Evolutionary conservation across 371 early-diverging fungal genomes (phyloP).

Genomic region (Entomophthora muscae): DNA sequence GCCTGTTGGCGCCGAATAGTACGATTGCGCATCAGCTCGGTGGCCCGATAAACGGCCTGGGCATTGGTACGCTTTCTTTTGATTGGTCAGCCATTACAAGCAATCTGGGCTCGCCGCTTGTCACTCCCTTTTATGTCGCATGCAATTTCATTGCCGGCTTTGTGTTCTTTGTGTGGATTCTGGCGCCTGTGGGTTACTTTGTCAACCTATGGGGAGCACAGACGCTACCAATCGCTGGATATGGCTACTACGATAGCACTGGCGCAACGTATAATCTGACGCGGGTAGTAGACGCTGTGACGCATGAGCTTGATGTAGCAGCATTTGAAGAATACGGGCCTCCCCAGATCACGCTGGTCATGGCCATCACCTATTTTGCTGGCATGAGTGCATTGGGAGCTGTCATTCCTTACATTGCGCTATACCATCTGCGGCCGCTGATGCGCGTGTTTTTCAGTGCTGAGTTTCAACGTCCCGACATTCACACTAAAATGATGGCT

Average conservation of each 20-base stretch:
- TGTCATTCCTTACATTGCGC: slow-evolving; percentile 26
- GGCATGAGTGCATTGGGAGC: slow-evolving; percentile 30
- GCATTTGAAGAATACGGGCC: slow-evolving; percentile 16
- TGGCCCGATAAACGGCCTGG: slow-evolving; percentile 39
- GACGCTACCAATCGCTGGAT: slow-evolving; percentile 12
- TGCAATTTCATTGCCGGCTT: slow-evolving; percentile 49
- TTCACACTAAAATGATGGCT: slow-evolving; percentile 27
- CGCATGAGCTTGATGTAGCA: background rate
- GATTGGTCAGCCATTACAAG: slow-evolving; percentile 56
- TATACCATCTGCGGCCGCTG: no score
- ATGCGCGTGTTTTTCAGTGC: no score
- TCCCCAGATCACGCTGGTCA: slow-evolving; percentile 35
- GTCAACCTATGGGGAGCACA: slow-evolving; percentile 25
- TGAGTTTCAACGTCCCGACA: no score
- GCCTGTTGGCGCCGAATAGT: slow-evolving; percentile 44
- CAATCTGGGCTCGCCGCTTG: slow-evolving; percentile 45
- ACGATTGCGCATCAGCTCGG: slow-evolving; percentile 35
- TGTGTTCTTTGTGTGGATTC: slow-evolving; percentile 49
- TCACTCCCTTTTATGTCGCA: slow-evolving; percentile 53
- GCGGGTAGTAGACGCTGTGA: background rate
- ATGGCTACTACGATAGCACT: slow-evolving; percentile 19
- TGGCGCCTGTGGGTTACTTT: slow-evolving; percentile 51
- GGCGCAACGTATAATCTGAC: slow-evolving; percentile 20
- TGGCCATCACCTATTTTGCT: slow-evolving; percentile 32
- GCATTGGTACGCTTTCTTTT: slow-evolving; percentile 44